These are phyloP conservation scores for Exserohilum turcica DNA, from an alignment of 2,329 filamentous ascomycete species.

Conservation along the genomic window DNA sequence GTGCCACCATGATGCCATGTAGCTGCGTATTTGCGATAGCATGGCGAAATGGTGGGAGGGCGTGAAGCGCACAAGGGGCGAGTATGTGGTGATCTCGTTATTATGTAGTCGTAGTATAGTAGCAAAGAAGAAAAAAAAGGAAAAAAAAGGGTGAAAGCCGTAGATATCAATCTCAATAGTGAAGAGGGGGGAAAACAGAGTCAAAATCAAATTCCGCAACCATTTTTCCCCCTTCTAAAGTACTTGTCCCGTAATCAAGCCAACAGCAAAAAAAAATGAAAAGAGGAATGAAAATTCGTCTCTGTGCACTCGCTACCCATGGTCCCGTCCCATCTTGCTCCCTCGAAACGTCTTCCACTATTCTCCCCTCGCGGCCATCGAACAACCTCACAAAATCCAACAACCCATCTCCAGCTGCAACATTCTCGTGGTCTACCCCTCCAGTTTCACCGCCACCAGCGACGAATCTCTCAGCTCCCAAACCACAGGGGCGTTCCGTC, in stretches of 20 bases:
- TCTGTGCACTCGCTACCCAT: too few relatives aligned
- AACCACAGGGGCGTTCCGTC: slow-evolving; percentile 51
- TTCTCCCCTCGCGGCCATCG: slow-evolving; percentile 39
- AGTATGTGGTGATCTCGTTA: not conserved
- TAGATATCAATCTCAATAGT: not conserved
- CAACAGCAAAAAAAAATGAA: too few relatives aligned
- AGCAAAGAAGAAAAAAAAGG: too few relatives aligned
- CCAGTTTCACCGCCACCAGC: slow-evolving; percentile 44
- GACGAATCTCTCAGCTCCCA: slow-evolving; percentile 30
- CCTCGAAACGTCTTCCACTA: slow-evolving; percentile 37
- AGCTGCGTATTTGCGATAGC: slow-evolving; percentile 4
- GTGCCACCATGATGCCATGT: slow-evolving; percentile 8
- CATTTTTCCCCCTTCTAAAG: too few relatives aligned
- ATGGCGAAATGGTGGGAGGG: not conserved
- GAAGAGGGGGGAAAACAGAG: not conserved
- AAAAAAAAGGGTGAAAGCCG: not conserved
- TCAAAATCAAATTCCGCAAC: too few relatives aligned
- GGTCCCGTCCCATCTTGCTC: too few relatives aligned
- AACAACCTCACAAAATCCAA: slow-evolving; percentile 34
- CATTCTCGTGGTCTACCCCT: slow-evolving; percentile 55
- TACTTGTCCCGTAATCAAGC: too few relatives aligned
- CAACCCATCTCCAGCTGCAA: slow-evolving; percentile 42
- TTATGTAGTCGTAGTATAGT: not conserved
- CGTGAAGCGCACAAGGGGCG: not conserved
- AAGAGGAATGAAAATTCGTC: too few relatives aligned